Conservation (phyloP, 225 moss, liverwort and hornwort genomes). For the Pleurozium schreberi region DNA sequence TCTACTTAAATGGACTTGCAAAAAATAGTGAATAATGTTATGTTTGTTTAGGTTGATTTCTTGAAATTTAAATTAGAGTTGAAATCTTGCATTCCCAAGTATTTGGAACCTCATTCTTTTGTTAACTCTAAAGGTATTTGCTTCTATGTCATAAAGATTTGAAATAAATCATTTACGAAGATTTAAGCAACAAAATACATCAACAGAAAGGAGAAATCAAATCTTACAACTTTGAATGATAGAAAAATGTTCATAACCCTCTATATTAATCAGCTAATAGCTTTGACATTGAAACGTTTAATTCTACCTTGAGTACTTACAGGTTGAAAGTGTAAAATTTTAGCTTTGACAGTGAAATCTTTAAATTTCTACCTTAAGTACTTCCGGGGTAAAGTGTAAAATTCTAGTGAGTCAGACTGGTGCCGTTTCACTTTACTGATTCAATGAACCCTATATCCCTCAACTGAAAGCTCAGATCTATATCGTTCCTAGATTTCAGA, state of each 20-base stretch:
- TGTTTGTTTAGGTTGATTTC: background rate
- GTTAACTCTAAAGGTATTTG: background rate
- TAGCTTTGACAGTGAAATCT: background rate
- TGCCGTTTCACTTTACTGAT: background rate
- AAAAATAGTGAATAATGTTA: background rate
- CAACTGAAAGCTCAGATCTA: background rate
- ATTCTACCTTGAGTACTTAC: background rate
- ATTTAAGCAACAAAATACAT: background rate
- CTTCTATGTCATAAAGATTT: background rate
- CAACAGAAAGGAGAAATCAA: background rate
- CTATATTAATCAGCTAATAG: background rate
- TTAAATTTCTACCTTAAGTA: background rate
- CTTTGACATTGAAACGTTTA: background rate
- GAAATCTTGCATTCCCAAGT: background rate
- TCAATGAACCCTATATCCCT: background rate
- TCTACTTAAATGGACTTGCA: background rate
- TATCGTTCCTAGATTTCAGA: background rate
- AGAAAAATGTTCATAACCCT: background rate
- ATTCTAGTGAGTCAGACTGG: background rate
- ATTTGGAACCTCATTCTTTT: background rate
- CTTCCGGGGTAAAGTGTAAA: background rate
- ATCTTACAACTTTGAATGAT: background rate
- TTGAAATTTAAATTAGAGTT: background rate
- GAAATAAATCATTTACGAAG: background rate
- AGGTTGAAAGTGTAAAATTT: background rate